Evolutionary conservation across 2,329 filamentous ascomycete genomes (phyloP).

Genomic region (Arthrinium puccinioides): DNA sequence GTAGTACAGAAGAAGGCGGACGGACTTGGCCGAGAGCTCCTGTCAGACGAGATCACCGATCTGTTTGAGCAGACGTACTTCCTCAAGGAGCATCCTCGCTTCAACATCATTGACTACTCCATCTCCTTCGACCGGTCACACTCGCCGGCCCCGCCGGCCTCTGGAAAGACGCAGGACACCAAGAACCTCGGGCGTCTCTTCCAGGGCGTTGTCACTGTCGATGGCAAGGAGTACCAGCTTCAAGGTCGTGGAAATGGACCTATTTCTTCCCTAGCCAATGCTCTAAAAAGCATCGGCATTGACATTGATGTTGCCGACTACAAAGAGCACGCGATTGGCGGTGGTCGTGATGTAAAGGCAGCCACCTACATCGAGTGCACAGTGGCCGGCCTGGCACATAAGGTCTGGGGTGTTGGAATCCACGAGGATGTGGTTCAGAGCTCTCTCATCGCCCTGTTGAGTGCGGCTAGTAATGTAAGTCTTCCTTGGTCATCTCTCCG

Average conservation of each 20-base stretch:
- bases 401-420: conserved; percentile 85
- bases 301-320: conserved; percentile 90
- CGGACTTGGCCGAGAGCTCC: conserved; percentile 72
- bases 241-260: conserved; percentile 81
- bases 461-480: conserved; percentile 79
- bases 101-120: conserved; percentile 83
- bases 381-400: conserved; percentile 56
- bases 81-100: conserved; percentile 74
- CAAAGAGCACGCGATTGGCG: conserved; percentile 89
- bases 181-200: conserved; percentile 76
- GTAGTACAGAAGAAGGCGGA: conserved; percentile 82
- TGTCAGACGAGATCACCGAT: conserved; percentile 73
- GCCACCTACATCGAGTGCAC: conserved; percentile 92
- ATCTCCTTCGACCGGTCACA: conserved; percentile 77
- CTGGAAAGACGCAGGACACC: conserved; percentile 68
- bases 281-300: conserved; percentile 70
- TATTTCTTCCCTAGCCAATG: conserved; percentile 80
- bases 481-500: conserved; percentile 7
- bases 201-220: conserved; percentile 75
- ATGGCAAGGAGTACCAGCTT: conserved; percentile 71
- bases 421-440: conserved; percentile 90
- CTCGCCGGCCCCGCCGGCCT: conserved; percentile 61
- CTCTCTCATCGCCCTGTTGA: conserved; percentile 77
- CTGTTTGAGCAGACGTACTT: conserved; percentile 90
- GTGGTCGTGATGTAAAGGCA: conserved; percentile 78